Evolutionary conservation across 768 basidiomycete species (phyloP).

Genomic region (Chalciporus piperatus): DNA sequence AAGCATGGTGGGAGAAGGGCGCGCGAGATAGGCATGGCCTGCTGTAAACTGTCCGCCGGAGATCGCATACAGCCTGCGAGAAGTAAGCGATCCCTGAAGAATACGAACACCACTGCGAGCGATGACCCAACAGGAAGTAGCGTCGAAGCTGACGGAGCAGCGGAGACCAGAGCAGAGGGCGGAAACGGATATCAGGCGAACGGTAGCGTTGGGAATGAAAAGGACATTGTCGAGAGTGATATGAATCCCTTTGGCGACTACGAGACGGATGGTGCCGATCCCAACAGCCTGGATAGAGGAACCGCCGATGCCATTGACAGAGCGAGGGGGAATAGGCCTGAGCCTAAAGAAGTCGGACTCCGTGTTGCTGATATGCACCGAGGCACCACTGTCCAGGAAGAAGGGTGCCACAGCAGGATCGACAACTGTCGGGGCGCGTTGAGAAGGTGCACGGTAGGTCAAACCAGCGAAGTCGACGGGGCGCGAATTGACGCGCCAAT

Average conservation of each 20-base stretch:
- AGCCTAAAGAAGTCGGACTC: conserved; percentile 14
- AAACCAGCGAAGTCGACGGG: not conserved
- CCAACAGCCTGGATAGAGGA: conserved; percentile 15
- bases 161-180: conserved; percentile 10
- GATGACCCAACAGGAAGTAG: conserved; percentile 5
- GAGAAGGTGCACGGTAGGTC: not conserved
- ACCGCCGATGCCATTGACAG: conserved; percentile 14
- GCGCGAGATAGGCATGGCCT: conserved; percentile 16
- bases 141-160: conserved; percentile 17
- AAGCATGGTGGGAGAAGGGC: conserved; percentile 7
- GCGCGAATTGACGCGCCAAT: not conserved
- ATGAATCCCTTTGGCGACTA: conserved; percentile 3
- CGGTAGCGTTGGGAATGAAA: conserved; percentile 21
- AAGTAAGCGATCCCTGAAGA: not conserved
- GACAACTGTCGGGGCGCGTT: not conserved
- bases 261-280: conserved; percentile 9
- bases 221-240: conserved; percentile 17
- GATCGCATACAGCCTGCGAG: not conserved
- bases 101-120: not conserved
- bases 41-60: not conserved
- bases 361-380: conserved; percentile 15
- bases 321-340: conserved; percentile 2
- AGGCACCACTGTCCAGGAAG: conserved; percentile 9
- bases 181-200: conserved; percentile 25
- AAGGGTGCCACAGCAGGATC: not conserved